phyloP scores from a whole-genome alignment of 169 alveolate genomes.

The Pseudocohnilembus persalinus region DNA sequence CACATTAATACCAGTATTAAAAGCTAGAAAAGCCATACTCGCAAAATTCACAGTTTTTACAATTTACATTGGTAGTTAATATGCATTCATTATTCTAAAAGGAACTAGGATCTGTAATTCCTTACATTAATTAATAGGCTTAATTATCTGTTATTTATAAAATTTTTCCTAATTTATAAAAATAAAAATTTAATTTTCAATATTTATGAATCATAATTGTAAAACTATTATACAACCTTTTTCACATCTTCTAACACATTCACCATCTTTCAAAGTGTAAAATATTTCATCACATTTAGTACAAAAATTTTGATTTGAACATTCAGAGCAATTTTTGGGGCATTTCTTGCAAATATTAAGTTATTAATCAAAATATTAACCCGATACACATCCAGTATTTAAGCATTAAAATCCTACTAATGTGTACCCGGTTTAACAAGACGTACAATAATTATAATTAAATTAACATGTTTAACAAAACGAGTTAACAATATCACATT shows the following conservation, averaged over 20 bases:
- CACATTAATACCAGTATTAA: too few relatives aligned
- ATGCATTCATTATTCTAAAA: too few relatives aligned
- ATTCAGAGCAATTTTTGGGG: not conserved
- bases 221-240: too few relatives aligned
- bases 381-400: not conserved
- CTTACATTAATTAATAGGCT: too few relatives aligned
- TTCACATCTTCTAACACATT: not conserved
- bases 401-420: not conserved
- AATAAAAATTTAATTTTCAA: too few relatives aligned
- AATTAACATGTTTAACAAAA: not conserved
- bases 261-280: not conserved
- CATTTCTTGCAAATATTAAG: not conserved
- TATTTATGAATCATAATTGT: too few relatives aligned
- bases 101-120: too few relatives aligned
- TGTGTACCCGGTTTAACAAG: not conserved
- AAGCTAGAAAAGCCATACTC: too few relatives aligned
- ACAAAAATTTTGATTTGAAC: not conserved
- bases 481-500: not conserved
- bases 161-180: too few relatives aligned
- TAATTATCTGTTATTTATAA: too few relatives aligned
- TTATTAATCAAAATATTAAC: not conserved
- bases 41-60: too few relatives aligned
- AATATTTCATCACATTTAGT: not conserved
- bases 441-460: not conserved
- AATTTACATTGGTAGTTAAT: too few relatives aligned